Evolutionary conservation across 163 green algal genomes (phyloP).

Genomic region (Volvox carteri): DNA sequence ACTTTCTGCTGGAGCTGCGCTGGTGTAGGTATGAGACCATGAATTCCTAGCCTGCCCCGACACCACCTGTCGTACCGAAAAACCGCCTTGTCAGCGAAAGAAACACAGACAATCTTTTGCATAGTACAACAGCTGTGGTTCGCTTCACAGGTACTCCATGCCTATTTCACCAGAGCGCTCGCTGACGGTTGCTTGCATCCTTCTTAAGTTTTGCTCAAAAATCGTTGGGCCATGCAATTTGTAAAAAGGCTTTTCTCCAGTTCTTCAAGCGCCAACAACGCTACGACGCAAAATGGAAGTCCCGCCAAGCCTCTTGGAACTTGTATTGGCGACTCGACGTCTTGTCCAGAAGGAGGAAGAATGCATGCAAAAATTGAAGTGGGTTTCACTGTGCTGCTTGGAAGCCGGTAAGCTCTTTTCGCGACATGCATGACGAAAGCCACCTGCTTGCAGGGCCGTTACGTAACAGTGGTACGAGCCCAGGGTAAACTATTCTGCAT

Average conservation of each 20-base stretch:
- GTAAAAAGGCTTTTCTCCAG: slow-evolving; percentile 1
- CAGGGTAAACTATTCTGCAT: slow-evolving; percentile 73
- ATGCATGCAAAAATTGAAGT: slow-evolving; percentile 59
- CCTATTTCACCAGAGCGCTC: too few relatives aligned
- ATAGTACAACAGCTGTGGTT: too few relatives aligned
- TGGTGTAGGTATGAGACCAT: too few relatives aligned
- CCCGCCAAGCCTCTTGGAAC: neutral
- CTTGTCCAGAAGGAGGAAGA: slow-evolving; percentile 53
- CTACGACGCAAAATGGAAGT: neutral
- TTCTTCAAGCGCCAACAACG: neutral
- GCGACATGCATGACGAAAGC: too few relatives aligned
- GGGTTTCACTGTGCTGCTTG: neutral
- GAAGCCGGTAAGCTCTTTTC: neutral
- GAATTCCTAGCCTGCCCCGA: too few relatives aligned
- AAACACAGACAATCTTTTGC: too few relatives aligned
- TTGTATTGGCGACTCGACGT: slow-evolving; percentile 23
- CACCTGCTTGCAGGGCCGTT: slow-evolving; percentile 69
- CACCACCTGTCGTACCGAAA: too few relatives aligned
- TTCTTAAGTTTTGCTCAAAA: too few relatives aligned
- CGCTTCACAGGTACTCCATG: too few relatives aligned
- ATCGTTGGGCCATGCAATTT: neutral
- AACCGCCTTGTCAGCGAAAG: too few relatives aligned
- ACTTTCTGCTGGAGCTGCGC: too few relatives aligned
- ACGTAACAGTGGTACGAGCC: slow-evolving; percentile 71
- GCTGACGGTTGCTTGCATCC: too few relatives aligned